phyloP scores from a whole-genome alignment of 768 basidiomycete species.

The Lactifluus rugatus region DNA sequence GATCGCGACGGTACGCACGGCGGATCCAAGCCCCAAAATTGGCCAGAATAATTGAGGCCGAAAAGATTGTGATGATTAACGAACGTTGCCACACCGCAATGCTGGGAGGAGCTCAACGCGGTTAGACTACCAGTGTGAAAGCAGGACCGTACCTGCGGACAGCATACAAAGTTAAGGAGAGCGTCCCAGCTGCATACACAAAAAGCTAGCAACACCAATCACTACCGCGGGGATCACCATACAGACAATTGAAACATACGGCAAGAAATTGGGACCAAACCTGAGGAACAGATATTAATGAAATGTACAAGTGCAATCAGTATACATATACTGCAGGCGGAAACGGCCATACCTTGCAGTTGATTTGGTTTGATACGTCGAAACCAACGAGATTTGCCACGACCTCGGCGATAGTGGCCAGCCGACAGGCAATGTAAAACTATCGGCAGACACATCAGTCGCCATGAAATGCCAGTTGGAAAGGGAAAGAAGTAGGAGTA shows the following conservation, averaged over 20 bases:
- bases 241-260: not conserved
- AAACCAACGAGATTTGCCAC: constrained; percentile 9
- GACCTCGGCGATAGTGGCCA: constrained; percentile 5
- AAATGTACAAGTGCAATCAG: not conserved
- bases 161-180: constrained; percentile 11
- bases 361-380: not conserved
- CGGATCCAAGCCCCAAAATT: constrained; percentile 13
- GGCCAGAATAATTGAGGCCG: not conserved
- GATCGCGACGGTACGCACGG: not conserved
- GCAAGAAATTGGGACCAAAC: not conserved
- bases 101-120: not conserved
- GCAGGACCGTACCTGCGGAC: constrained; percentile 8
- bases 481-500: not conserved
- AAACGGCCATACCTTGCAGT: constrained; percentile 9
- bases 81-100: constrained; percentile 15
- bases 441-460: not conserved
- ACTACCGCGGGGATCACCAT: not conserved
- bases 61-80: not conserved
- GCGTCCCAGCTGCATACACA: constrained; percentile 1
- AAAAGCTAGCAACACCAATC: constrained; percentile 1
- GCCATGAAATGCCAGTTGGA: not conserved
- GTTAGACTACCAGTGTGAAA: not conserved
- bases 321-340: not conserved
- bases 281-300: not conserved
- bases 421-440: constrained; percentile 12